Percentiles rank a stretch among this genome's conserved stretches.
phyloP scores from a whole-genome alignment of 2,329 filamentous ascomycete species.

The Ilyonectria mors-panacis region DNA sequence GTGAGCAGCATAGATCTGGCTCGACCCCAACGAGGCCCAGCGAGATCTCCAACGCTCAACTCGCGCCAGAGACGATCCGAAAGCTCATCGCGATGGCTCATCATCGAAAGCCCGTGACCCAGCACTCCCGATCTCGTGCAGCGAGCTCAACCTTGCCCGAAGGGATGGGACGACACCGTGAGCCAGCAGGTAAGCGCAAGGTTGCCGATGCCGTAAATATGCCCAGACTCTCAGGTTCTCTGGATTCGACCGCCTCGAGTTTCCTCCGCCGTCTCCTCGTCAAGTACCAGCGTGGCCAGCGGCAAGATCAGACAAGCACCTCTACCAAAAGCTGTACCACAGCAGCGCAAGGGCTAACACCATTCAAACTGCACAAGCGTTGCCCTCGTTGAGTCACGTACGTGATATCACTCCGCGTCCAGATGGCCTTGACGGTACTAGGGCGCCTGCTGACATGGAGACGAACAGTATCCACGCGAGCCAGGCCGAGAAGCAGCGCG shows the following conservation, averaged over 20 bases:
- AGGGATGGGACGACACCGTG: constrained; percentile 97
- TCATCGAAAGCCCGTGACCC: constrained; percentile 99
- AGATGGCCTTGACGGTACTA: constrained; percentile 4
- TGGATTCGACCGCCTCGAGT: constrained; percentile 99
- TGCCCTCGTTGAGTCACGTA: constrained; percentile 99
- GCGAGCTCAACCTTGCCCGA: constrained; percentile 94
- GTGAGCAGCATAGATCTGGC: constrained; percentile 99
- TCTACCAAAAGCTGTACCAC: constrained; percentile 99
- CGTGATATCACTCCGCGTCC: constrained; percentile 60
- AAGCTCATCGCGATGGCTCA: constrained; percentile 99
- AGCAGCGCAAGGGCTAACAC: constrained; percentile 99
- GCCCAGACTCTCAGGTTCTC: constrained; percentile 95
- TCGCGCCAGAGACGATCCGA: constrained; percentile 99
- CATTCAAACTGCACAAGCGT: constrained; percentile 99
- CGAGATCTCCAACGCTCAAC: constrained; percentile 99
- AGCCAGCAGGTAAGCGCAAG: constrained; percentile 99
- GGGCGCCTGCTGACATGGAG: constrained; percentile 37
- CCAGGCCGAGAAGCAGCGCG: constrained; percentile 99
- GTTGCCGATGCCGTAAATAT: constrained; percentile 99
- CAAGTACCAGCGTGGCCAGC: constrained; percentile 99
- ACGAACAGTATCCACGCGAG: constrained; percentile 93
- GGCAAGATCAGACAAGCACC: constrained; percentile 99
- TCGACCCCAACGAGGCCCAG: constrained; percentile 99
- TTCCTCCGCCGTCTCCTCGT: constrained; percentile 97
- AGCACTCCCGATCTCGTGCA: constrained; percentile 99